Percentiles rank a stretch among this genome's conserved stretches.
Conservation (phyloP, 805 yeast species). For the Isabelozyma heimii region DNA sequence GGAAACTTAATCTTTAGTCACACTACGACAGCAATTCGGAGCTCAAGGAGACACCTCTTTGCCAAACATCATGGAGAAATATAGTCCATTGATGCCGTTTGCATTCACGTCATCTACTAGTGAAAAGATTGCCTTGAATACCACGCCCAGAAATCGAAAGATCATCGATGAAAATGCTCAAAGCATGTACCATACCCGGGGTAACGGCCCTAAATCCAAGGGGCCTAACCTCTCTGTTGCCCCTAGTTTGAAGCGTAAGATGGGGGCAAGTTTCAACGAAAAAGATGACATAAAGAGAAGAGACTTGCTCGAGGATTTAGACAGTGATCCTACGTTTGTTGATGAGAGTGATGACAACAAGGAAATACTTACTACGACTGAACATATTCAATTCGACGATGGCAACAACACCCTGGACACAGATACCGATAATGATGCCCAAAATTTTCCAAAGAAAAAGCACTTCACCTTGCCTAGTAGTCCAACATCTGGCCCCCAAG, state of each 20-base stretch:
- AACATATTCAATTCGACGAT: slow-evolving; percentile 1
- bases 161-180: slow-evolving; percentile 44
- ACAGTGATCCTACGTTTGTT: slow-evolving; percentile 9
- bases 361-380: slow-evolving; percentile 3
- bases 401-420: neutral
- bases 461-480: slow-evolving; percentile 28
- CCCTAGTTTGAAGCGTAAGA: slow-evolving; percentile 38
- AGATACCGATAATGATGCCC: neutral
- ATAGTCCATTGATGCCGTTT: slow-evolving; percentile 47
- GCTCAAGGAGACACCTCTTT: neutral
- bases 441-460: neutral
- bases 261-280: slow-evolving; percentile 44
- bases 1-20: too few relatives aligned
- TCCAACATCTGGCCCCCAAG: slow-evolving; percentile 34
- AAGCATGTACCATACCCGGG: slow-evolving; percentile 43
- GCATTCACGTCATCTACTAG: slow-evolving; percentile 38
- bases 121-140: slow-evolving; percentile 27
- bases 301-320: slow-evolving; percentile 15
- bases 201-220: slow-evolving; percentile 8
- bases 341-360: slow-evolving; percentile 11
- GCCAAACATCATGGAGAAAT: slow-evolving; percentile 21
- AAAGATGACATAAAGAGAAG: slow-evolving; percentile 38
- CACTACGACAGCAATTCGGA: neutral
- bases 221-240: slow-evolving; percentile 18
- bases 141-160: slow-evolving; percentile 38